Evolutionary conservation across 2,329 filamentous ascomycete genomes (phyloP), one percentile per base, ranked within the genome.

Genomic region (Nannizziopsis arthrosporioides): DNA sequence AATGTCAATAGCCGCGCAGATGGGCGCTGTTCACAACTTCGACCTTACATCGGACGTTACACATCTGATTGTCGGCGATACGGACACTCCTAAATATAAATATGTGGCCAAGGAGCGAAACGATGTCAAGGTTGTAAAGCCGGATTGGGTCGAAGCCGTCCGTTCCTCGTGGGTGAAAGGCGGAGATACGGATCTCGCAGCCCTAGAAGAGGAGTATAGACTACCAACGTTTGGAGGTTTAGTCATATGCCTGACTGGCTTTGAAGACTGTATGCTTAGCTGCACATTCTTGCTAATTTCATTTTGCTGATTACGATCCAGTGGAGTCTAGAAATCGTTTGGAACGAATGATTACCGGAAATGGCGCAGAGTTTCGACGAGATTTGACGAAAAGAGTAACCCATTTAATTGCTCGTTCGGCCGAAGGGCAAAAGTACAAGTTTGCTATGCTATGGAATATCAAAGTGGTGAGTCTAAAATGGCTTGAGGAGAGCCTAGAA

Each of bases 41-140:
- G 89, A 98, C 64, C 78, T 98, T 39, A 96, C 89, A n/a, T 85
- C 85, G 49, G 87, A 95, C 64, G 87, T 94, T 42, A 96, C 92
- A 4, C 92, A 98, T 69, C 80, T 98, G 41, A 77, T 98, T 54
- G 86, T 94, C 53, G 92, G 89, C 63, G 82, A 85, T 59, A 84
- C 87, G 59, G 79, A 90, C 62, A 96, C 90, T 0, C 80, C 84
- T 43, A 98, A 98, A 66, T 98, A 98, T 68, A 84, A 82, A 64
- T 94, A 94, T 72, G 90, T 96, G 59, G 92, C 90, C 47, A 85
- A 82, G 61, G 84, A 90, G 63, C 78, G 92, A 45, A 80, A 83
- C 42, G 92, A 98, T 60, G 82, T 98, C 59, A 81, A 80, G 61
- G 82, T 88, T 43, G 81, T 98, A 69, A 78, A 78, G 38, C 78